Percentiles rank a stretch among this genome's conserved stretches.
Evolutionary conservation across 2,329 filamentous ascomycete species (phyloP).

Genomic region (Ophiostoma ulmi): DNA sequence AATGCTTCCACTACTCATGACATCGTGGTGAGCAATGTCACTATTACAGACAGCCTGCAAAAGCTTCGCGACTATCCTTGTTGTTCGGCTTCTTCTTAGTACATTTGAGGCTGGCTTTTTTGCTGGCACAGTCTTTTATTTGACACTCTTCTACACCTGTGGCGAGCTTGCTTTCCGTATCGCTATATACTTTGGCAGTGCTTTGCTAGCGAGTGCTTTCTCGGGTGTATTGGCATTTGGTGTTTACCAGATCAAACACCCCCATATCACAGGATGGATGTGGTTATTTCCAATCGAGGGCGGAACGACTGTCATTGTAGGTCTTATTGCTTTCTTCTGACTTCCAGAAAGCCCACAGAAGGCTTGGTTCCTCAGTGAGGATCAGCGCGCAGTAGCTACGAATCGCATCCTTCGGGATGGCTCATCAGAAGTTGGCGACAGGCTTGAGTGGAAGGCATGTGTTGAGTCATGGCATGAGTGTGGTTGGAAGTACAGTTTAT

Average conservation of each 20-base stretch:
- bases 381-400: slow-evolving; percentile 26
- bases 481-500: slow-evolving; percentile 21
- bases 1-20: slow-evolving; percentile 61
- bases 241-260: slow-evolving; percentile 42
- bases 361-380: slow-evolving; percentile 25
- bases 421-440: slow-evolving; percentile 24
- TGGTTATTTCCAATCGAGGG: slow-evolving; percentile 29
- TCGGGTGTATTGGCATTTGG: slow-evolving; percentile 57
- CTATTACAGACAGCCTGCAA: slow-evolving; percentile 51
- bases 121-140: slow-evolving; percentile 55
- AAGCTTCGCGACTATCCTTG: slow-evolving; percentile 62
- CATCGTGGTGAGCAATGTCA: slow-evolving; percentile 61
- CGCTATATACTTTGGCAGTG: slow-evolving; percentile 50
- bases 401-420: slow-evolving; percentile 25
- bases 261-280: slow-evolving; percentile 21
- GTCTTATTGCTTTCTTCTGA: slow-evolving; percentile 26
- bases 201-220: slow-evolving; percentile 41
- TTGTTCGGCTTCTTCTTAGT: slow-evolving; percentile 64
- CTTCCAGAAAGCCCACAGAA: slow-evolving; percentile 26
- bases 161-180: slow-evolving; percentile 65
- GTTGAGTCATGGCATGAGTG: slow-evolving; percentile 8
- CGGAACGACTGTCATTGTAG: slow-evolving; percentile 25
- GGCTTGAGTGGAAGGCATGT: slow-evolving; percentile 21
- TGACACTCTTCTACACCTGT: slow-evolving; percentile 63
- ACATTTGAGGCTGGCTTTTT: slow-evolving; percentile 66